These are phyloP conservation scores for Dacryopinax primogenitus DNA, from an alignment of 768 basidiomycete species.

Conservation along the genomic window DNA sequence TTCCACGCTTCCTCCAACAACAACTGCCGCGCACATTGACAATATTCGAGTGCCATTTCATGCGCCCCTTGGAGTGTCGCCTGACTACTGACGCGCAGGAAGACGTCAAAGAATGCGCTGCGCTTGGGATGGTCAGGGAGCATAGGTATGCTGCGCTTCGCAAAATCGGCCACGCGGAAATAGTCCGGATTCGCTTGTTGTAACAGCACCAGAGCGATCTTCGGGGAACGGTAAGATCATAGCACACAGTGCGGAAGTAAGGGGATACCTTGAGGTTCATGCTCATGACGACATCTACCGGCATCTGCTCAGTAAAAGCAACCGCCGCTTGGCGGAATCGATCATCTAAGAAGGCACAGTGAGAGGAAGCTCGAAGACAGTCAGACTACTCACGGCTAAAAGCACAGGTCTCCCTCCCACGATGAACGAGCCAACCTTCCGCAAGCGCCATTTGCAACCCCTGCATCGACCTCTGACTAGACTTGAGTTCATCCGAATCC, in stretches of 20 bases:
- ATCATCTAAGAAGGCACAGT: slow-evolving; percentile 37
- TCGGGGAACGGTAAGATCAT: not conserved
- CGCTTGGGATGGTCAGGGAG: slow-evolving; percentile 48
- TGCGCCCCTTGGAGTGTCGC: slow-evolving; percentile 62
- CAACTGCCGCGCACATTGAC: slow-evolving; percentile 25
- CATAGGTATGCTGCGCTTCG: slow-evolving; percentile 53
- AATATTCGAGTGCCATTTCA: slow-evolving; percentile 35
- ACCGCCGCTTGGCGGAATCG: slow-evolving; percentile 61
- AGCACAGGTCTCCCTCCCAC: slow-evolving; percentile 57
- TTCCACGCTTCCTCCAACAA: slow-evolving; percentile 44
- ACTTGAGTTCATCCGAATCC: slow-evolving; percentile 27
- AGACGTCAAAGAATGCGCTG: slow-evolving; percentile 45
- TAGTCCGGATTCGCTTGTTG: slow-evolving; percentile 49
- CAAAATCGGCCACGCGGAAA: slow-evolving; percentile 58
- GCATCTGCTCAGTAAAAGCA: slow-evolving; percentile 41
- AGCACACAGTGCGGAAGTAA: not conserved
- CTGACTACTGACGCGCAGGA: slow-evolving; percentile 57
- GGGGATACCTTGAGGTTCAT: slow-evolving; percentile 53
- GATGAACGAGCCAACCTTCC: slow-evolving; percentile 62
- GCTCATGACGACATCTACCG: slow-evolving; percentile 40
- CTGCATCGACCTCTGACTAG: slow-evolving; percentile 47
- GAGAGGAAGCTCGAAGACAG: not conserved
- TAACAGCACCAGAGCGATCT: slow-evolving; percentile 57
- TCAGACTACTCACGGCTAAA: slow-evolving; percentile 27
- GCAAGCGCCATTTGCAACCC: slow-evolving; percentile 53